Evolutionary conservation across 2,329 filamentous ascomycete species (phyloP).

Genomic region (Aspergillus costaricaensis): DNA sequence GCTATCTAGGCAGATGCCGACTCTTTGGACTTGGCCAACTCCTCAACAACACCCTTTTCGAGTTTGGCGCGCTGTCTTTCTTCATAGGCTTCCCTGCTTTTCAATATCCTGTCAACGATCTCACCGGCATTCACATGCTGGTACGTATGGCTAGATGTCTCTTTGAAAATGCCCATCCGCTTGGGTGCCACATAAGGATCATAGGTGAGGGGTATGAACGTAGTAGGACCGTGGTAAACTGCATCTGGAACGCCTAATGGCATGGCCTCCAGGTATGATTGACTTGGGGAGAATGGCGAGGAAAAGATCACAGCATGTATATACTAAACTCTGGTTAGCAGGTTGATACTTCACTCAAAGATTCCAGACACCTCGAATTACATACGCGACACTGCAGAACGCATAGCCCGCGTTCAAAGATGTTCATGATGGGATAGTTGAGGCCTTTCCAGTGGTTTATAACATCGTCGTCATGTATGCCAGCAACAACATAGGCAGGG

Average conservation of each 20-base stretch:
- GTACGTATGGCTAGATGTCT: conserved; percentile 77
- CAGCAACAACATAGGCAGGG: conserved; percentile 85
- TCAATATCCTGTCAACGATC: conserved; percentile 88
- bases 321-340: conserved; percentile 58
- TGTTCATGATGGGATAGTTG: conserved; percentile 99
- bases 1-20: conserved; percentile 29
- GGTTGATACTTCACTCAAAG: neutral
- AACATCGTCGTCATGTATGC: conserved; percentile 90
- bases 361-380: conserved; percentile 10
- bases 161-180: conserved; percentile 77
- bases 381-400: conserved; percentile 89
- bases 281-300: conserved; percentile 83
- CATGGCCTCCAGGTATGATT: conserved; percentile 71
- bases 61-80: conserved; percentile 88
- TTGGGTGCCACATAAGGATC: conserved; percentile 82
- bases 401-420: conserved; percentile 92
- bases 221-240: conserved; percentile 95
- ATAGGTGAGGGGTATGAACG: conserved; percentile 77
- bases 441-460: conserved; percentile 97
- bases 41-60: conserved; percentile 78
- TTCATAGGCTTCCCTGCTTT: conserved; percentile 83
- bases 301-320: conserved; percentile 85
- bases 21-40: conserved; percentile 63
- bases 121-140: conserved; percentile 86
- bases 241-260: conserved; percentile 74